These are phyloP conservation scores for Blastosporella zonata DNA, from an alignment of 1,284 basidiomycete species.

Conservation along the genomic window DNA sequence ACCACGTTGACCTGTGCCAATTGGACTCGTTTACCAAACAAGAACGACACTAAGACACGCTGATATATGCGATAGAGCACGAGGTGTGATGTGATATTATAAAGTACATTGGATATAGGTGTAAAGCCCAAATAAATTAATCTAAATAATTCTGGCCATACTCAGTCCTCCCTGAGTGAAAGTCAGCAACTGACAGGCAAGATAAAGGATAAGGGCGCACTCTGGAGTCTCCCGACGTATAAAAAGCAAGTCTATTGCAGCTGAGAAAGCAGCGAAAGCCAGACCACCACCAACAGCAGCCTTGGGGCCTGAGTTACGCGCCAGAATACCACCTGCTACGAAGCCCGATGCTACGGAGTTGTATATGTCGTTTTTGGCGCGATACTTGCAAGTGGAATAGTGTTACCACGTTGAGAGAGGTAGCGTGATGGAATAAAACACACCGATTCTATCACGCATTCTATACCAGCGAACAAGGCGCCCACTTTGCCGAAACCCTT, in stretches of 20 bases:
- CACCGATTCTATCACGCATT: constrained; percentile 95
- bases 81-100: constrained; percentile 14
- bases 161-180: constrained; percentile 36
- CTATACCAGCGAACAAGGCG: constrained; percentile 88
- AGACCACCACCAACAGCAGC: constrained; percentile 80
- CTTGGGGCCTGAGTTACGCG: constrained; percentile 80
- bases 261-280: constrained; percentile 90
- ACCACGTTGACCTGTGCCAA: neutral
- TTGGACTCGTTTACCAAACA: neutral
- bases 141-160: constrained; percentile 12
- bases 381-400: constrained; percentile 60
- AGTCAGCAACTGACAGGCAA: constrained; percentile 11
- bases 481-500: constrained; percentile 96
- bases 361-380: constrained; percentile 92
- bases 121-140: constrained; percentile 19
- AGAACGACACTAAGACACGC: neutral
- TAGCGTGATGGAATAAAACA: constrained; percentile 34
- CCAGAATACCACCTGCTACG: constrained; percentile 77
- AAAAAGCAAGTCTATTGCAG: constrained; percentile 83
- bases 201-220: constrained; percentile 44
- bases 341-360: constrained; percentile 78
- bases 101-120: constrained; percentile 21
- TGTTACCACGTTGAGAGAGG: constrained; percentile 8
- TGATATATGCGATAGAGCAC: constrained; percentile 2
- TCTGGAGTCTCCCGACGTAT: constrained; percentile 82